phyloP scores from a whole-genome alignment of 108 stramenopile species.

The Cyclotella cryptica region DNA sequence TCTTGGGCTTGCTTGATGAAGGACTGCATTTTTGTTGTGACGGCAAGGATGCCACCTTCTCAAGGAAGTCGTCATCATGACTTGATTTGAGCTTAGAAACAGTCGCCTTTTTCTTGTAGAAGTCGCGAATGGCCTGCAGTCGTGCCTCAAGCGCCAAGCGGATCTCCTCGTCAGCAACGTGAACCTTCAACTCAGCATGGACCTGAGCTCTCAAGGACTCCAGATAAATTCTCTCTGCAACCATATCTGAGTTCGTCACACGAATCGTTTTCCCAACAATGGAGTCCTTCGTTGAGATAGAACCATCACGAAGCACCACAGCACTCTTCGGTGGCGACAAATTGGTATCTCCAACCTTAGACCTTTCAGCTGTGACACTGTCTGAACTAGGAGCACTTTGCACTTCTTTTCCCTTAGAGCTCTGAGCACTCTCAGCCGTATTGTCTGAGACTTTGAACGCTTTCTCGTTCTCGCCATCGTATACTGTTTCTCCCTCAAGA shows the following conservation, averaged over 20 bases:
- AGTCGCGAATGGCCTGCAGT: slow-evolving; percentile 38
- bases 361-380: background rate
- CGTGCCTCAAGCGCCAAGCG: slow-evolving; percentile 36
- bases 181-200: slow-evolving; percentile 47
- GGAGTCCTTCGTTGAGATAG: slow-evolving; percentile 49
- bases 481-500: background rate
- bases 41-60: slow-evolving; percentile 4
- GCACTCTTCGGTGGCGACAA: slow-evolving; percentile 24
- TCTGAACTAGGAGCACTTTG: background rate
- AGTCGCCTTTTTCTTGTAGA: slow-evolving; percentile 43
- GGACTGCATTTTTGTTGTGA: background rate
- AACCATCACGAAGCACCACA: slow-evolving; percentile 40
- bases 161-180: slow-evolving; percentile 52
- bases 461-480: background rate
- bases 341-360: background rate
- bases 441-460: background rate
- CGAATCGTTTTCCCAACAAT: slow-evolving; percentile 38
- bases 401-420: background rate
- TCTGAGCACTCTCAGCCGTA: background rate
- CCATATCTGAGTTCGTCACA: slow-evolving; percentile 37
- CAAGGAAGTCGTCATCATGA: slow-evolving; percentile 8
- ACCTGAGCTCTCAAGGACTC: slow-evolving; percentile 49
- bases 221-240: slow-evolving; percentile 41
- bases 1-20: slow-evolving; percentile 9
- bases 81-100: slow-evolving; percentile 11